phyloP scores from a whole-genome alignment of 805 yeast genomes.

The Candida tibetensis region DNA sequence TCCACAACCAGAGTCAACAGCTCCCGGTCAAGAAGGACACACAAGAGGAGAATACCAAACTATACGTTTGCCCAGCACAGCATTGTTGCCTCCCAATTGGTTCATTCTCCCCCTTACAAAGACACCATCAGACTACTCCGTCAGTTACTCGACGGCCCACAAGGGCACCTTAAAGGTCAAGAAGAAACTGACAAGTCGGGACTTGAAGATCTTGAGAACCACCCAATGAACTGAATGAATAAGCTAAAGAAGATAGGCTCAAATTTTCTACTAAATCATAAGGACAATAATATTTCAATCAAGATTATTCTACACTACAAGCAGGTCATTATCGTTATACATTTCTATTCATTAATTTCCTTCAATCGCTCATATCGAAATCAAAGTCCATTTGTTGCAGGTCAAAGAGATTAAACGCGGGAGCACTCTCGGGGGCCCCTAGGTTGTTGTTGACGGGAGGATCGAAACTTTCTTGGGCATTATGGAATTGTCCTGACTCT shows the following conservation, averaged over 20 bases:
- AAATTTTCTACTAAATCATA: too few species aligned
- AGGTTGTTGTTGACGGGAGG: too few species aligned
- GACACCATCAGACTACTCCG: slow-evolving; percentile 6
- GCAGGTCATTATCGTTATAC: too few species aligned
- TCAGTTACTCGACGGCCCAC: slow-evolving; percentile 17
- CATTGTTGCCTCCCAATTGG: slow-evolving; percentile 32
- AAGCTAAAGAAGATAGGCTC: too few species aligned
- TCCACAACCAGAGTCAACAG: neutral
- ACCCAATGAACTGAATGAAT: too few species aligned
- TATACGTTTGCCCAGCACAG: slow-evolving; percentile 22
- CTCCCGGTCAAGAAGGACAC: neutral
- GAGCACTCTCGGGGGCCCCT: too few species aligned
- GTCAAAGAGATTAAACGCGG: neutral
- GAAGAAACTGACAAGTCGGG: slow-evolving; percentile 8
- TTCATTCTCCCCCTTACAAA: slow-evolving; percentile 23
- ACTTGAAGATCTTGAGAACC: slow-evolving; percentile 9
- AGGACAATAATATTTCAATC: too few species aligned
- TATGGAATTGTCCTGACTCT: too few species aligned
- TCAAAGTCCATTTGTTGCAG: slow-evolving; percentile 19
- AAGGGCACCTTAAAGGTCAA: slow-evolving; percentile 16
- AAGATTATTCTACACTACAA: too few species aligned
- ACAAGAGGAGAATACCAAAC: slow-evolving; percentile 11
- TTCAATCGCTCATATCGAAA: slow-evolving; percentile 24
- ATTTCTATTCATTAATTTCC: too few species aligned
- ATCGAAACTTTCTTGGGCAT: too few species aligned